Base-by-base conservation (phyloP, 2,329 filamentous ascomycete species). In the Alternaria arbusti region DNA sequence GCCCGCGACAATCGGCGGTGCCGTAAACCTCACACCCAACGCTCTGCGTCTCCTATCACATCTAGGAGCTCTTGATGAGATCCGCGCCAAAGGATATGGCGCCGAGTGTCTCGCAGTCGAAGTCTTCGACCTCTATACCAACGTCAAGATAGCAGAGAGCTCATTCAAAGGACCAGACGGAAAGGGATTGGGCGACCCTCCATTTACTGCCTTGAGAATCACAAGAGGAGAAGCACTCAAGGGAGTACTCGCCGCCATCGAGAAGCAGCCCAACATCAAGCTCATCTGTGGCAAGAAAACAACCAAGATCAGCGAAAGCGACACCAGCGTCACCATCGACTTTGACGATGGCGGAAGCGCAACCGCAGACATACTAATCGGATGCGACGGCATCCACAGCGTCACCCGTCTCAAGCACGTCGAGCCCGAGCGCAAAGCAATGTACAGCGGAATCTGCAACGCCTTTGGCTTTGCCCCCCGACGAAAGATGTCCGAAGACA, bases 1-100 rank as follows among this genome's bases (percentile, higher is more conserved):
- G 32, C 80, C 83, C 4, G 81, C 83, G 12, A 83, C 82, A 0
- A 82, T 83, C 2, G 88, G 88, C 0, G 88, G 88, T 6, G 88
- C 88, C 0, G 84, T 90, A 23, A 88, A 90, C 67, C 73, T 90
- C 12, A 85, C 86, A 0, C 88, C 89, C 0, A 91, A 91, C 68
- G 80, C 84, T 4, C 87, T 89, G 69, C 86, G 87, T 1, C 76
- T 90, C 3, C 79, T 90, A 4, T 76, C 77, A 22, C 77, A 82
- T 23, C 72, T 85, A 10, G 83, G 84, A 4, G 74, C 85, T 4
- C 84, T 65, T 76, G 82, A 67, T 79, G 85, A 69, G 79, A 83
- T 83, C 43, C 76, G 77, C 9, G 72, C 79, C 28, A 62, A 70
- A 25, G 71, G 79, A 43, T 83, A 82, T 63, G 82, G 82, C 63